A percentile compares a stretch with the other conserved stretches of the same genome.
These are phyloP conservation scores for Magnusiomyces suaveolens DNA, from an alignment of 1,139 yeast species.

Conservation along the genomic window DNA sequence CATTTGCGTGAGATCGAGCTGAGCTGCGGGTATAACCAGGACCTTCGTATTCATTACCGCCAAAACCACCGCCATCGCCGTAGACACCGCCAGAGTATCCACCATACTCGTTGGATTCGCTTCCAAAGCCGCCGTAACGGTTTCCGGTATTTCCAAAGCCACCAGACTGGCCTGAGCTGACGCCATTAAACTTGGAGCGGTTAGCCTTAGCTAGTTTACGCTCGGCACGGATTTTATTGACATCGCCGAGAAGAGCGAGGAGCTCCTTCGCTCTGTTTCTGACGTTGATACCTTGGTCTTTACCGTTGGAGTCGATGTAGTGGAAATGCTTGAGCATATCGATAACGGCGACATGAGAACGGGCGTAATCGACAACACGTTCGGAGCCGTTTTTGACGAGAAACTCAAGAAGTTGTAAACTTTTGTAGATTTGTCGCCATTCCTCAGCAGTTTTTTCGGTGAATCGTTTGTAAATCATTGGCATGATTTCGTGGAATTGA, in stretches of 20 bases:
- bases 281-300: constrained; percentile 94
- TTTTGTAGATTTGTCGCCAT: constrained; percentile 96
- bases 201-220: constrained; percentile 80
- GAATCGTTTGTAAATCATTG: constrained; percentile 50
- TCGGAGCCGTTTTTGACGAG: constrained; percentile 88
- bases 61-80: constrained; percentile 77
- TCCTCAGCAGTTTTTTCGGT: constrained; percentile 93
- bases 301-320: constrained; percentile 85
- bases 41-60: constrained; percentile 31
- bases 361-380: constrained; percentile 87
- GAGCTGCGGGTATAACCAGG: constrained; percentile 26
- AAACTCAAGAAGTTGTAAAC: constrained; percentile 83
- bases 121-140: constrained; percentile 35
- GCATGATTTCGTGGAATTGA: constrained; percentile 40
- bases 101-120: constrained; percentile 34
- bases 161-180: constrained; percentile 28
- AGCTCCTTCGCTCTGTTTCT: constrained; percentile 82
- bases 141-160: constrained; percentile 36
- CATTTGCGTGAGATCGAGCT: neutral
- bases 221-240: constrained; percentile 65
- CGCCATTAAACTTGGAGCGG: constrained; percentile 47
- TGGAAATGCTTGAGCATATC: constrained; percentile 90
- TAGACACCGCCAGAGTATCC: constrained; percentile 45
- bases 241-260: constrained; percentile 63
- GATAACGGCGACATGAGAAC: constrained; percentile 71